Evolutionary conservation across 495 filamentous ascomycete species (phyloP).

Genomic region (Hypoxylon subgilvum): DNA sequence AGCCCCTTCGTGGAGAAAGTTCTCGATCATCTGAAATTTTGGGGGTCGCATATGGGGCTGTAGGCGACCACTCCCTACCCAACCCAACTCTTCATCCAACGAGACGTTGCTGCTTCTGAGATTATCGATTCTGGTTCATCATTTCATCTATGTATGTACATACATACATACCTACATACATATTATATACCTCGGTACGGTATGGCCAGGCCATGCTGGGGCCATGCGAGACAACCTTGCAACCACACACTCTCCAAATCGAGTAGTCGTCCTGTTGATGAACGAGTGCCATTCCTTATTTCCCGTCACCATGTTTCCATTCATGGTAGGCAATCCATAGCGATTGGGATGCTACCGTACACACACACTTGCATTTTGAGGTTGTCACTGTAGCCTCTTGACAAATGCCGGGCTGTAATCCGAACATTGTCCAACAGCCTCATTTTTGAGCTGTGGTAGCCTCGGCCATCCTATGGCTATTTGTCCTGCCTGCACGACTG

Average conservation of each 20-base stretch:
- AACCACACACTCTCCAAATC: slow-evolving; percentile 16
- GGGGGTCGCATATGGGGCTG: slow-evolving; percentile 25
- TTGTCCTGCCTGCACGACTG: slow-evolving; percentile 7
- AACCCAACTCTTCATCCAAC: slow-evolving; percentile 15
- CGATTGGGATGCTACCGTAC: slow-evolving; percentile 36
- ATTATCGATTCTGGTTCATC: neutral
- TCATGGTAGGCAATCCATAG: slow-evolving; percentile 33
- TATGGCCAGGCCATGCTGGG: slow-evolving; percentile 29
- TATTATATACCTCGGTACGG: too few species aligned
- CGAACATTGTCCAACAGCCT: slow-evolving; percentile 28
- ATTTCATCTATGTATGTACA: neutral
- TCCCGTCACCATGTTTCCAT: slow-evolving; percentile 18
- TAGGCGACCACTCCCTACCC: slow-evolving; percentile 19
- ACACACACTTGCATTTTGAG: slow-evolving; percentile 30
- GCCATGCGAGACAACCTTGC: slow-evolving; percentile 37
- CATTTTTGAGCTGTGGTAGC: slow-evolving; percentile 38
- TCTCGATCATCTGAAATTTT: slow-evolving; percentile 37
- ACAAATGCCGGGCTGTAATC: slow-evolving; percentile 30
- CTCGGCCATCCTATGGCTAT: slow-evolving; percentile 28
- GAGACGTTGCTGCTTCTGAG: neutral
- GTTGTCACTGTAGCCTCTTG: slow-evolving; percentile 29
- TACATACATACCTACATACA: too few species aligned
- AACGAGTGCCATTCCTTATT: slow-evolving; percentile 18
- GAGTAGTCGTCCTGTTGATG: slow-evolving; percentile 19
- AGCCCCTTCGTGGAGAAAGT: slow-evolving; percentile 37